Percentiles rank a stretch among this genome's conserved stretches.
phyloP scores from a whole-genome alignment of 108 stramenopile species.

The Nitzschia sp. region DNA sequence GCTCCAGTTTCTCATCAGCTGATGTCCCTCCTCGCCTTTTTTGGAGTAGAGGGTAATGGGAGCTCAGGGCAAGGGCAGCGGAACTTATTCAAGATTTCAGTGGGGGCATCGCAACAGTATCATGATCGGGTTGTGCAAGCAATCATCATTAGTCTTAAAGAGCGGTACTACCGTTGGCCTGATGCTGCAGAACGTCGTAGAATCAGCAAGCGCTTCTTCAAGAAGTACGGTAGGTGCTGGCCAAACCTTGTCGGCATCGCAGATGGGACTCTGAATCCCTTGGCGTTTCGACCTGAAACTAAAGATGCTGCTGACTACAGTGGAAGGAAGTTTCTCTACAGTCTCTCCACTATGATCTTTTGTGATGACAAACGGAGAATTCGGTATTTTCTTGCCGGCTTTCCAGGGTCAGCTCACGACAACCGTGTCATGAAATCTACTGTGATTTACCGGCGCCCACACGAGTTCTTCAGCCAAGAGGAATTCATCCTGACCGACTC shows the following conservation, averaged over 20 bases:
- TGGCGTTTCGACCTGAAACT: conserved; percentile 22
- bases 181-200: conserved; percentile 21
- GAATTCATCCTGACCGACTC: conserved; percentile 20
- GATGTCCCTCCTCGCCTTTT: conserved; percentile 21
- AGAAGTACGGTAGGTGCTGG: conserved; percentile 15
- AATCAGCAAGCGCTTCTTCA: conserved; percentile 13
- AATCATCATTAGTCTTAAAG: background rate
- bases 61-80: background rate
- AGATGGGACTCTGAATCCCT: conserved; percentile 35
- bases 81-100: conserved; percentile 5
- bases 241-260: conserved; percentile 34
- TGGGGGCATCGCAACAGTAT: background rate
- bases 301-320: conserved; percentile 29
- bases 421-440: conserved; percentile 6
- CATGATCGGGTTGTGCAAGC: conserved; percentile 12
- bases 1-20: conserved; percentile 29
- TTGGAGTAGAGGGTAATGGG: conserved; percentile 24
- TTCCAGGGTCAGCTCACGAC: conserved; percentile 13
- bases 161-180: conserved; percentile 30
- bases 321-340: conserved; percentile 29
- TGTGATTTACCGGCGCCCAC: background rate
- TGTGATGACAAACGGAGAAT: conserved; percentile 30
- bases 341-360: conserved; percentile 21
- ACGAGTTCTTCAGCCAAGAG: background rate
- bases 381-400: conserved; percentile 5